Evolutionary conservation across 78 protist species (phyloP).

Genomic region (Dictyostelium citrinum): DNA sequence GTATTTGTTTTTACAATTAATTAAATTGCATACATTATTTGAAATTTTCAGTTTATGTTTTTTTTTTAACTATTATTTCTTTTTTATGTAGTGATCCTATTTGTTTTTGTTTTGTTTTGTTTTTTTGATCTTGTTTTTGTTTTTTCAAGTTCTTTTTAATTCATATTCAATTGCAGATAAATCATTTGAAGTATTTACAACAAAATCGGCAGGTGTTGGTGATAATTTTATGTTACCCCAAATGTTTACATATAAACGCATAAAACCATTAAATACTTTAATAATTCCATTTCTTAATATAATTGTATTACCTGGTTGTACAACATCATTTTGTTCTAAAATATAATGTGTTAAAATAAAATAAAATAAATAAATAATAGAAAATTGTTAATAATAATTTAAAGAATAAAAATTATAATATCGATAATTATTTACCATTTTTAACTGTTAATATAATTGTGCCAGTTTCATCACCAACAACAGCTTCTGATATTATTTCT

Average conservation of each 20-base stretch:
- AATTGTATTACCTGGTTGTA: conserved; percentile 82
- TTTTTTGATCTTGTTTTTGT: not conserved
- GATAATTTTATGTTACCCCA: conserved; percentile 79
- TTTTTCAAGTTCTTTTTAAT: conserved; percentile 15
- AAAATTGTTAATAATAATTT: not conserved
- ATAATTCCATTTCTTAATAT: conserved; percentile 71
- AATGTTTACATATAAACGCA: conserved; percentile 72
- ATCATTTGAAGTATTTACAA: conserved; percentile 40
- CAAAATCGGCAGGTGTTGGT: conserved; percentile 51
- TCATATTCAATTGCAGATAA: conserved; percentile 77
- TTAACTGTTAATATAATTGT: conserved; percentile 68
- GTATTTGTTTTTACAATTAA: not conserved
- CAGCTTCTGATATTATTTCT: conserved; percentile 69
- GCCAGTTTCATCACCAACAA: conserved; percentile 83
- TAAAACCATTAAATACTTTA: conserved; percentile 77
- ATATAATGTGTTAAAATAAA: not conserved
- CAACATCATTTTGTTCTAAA: conserved; percentile 80
- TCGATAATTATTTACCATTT: conserved; percentile 27
- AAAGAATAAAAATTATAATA: not conserved
- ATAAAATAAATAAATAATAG: not conserved
- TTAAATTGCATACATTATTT: not conserved
- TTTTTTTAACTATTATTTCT: not conserved
- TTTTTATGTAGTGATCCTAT: no score
- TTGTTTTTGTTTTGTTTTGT: not conserved
- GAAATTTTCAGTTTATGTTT: not conserved